Conservation (phyloP, 192 early-diverging fungal species). For the Coemansia sp. region DNA sequence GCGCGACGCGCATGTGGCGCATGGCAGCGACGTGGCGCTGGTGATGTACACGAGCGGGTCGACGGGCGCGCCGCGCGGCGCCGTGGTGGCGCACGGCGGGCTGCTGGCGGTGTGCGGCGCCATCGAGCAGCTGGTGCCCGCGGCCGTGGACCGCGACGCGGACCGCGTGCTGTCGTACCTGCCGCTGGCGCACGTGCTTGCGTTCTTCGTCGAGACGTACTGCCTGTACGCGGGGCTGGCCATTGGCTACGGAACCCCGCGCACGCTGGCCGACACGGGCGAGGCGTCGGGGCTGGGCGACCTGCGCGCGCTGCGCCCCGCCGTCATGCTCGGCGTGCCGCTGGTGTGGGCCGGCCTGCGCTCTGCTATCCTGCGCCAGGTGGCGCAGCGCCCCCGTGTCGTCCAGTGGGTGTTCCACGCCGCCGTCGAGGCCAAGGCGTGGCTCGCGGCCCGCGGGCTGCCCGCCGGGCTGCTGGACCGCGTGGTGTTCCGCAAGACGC, state of each 20-base stretch:
- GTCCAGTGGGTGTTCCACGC: slow-evolving; percentile 70
- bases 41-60: slow-evolving; percentile 91
- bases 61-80: slow-evolving; percentile 94
- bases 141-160: slow-evolving; percentile 41
- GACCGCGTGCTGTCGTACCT: slow-evolving; percentile 76
- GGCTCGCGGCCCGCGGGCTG: slow-evolving; percentile 55
- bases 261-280: slow-evolving; percentile 71
- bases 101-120: slow-evolving; percentile 66
- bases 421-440: slow-evolving; percentile 68
- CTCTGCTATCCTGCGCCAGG: slow-evolving; percentile 71
- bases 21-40: slow-evolving; percentile 67
- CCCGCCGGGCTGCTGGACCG: slow-evolving; percentile 68
- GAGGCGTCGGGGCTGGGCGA: slow-evolving; percentile 70
- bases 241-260: slow-evolving; percentile 63
- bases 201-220: slow-evolving; percentile 76
- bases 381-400: slow-evolving; percentile 47
- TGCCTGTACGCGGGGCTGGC: slow-evolving; percentile 65
- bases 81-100: slow-evolving; percentile 77
- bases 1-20: slow-evolving; percentile 61
- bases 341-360: slow-evolving; percentile 86
- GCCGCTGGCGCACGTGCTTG: slow-evolving; percentile 86
- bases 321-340: slow-evolving; percentile 78
- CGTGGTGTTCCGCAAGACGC: slow-evolving; percentile 78
- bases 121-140: slow-evolving; percentile 38
- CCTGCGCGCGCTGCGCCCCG: slow-evolving; percentile 67